Percentiles rank a stretch among this genome's conserved stretches.
These are phyloP conservation scores for Nannochloris sp. DNA, from an alignment of 139 green algal species.

Conservation along the genomic window DNA sequence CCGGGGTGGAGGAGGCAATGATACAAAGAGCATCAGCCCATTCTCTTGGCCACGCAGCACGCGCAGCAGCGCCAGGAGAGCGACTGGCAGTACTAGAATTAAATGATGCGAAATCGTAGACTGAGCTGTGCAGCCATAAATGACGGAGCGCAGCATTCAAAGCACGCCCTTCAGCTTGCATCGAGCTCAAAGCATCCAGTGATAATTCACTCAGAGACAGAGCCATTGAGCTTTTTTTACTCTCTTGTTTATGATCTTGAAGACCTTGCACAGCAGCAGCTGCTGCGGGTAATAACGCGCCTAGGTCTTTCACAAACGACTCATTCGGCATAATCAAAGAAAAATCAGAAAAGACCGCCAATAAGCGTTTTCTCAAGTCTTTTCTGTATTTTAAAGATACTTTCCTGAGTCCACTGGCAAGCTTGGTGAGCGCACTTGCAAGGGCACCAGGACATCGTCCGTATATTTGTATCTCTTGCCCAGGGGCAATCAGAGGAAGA, in stretches of 20 bases:
- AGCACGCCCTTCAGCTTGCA: slow-evolving; percentile 30
- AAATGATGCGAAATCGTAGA: slow-evolving; percentile 41
- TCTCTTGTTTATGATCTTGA: not conserved
- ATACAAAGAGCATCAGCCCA: slow-evolving; percentile 27
- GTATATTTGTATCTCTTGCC: not conserved
- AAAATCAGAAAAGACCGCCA: slow-evolving; percentile 55
- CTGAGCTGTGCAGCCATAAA: slow-evolving; percentile 59
- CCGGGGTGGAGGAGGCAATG: slow-evolving; percentile 24
- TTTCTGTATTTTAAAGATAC: slow-evolving; percentile 13
- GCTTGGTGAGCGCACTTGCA: slow-evolving; percentile 29
- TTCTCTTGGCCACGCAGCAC: slow-evolving; percentile 4
- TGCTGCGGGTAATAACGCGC: slow-evolving; percentile 47
- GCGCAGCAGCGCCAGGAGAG: not conserved
- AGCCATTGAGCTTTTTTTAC: not conserved
- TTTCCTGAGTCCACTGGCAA: slow-evolving; percentile 25
- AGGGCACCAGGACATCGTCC: slow-evolving; percentile 36
- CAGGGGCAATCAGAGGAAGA: not conserved
- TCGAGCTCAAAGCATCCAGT: slow-evolving; percentile 17
- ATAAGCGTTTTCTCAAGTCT: slow-evolving; percentile 52
- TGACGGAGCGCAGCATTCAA: slow-evolving; percentile 44
- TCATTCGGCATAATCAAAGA: slow-evolving; percentile 18
- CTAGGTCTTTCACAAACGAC: slow-evolving; percentile 38
- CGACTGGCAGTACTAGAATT: not conserved
- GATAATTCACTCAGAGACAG: slow-evolving; percentile 19
- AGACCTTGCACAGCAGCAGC: slow-evolving; percentile 23